A percentile compares a stretch with the other conserved stretches of the same genome.
phyloP scores from a whole-genome alignment of 2,329 filamentous ascomycete species.

The Scytalidium sp. region DNA sequence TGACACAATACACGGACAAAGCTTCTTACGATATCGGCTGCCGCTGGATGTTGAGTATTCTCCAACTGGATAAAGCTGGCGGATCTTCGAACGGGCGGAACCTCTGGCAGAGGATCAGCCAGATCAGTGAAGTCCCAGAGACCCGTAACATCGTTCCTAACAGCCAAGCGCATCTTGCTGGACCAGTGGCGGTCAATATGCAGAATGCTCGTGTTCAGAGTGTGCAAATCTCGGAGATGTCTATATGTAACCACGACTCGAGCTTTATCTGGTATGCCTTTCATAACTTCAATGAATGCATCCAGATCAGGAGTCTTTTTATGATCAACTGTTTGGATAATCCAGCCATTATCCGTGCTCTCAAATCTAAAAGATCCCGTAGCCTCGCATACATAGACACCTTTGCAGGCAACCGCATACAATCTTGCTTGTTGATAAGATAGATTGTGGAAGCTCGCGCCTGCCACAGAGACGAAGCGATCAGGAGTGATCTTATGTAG shows the following conservation, averaged over 20 bases:
- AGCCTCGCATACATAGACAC: conserved; percentile 93
- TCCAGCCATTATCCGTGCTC: conserved; percentile 85
- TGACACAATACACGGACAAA: conserved; percentile 92
- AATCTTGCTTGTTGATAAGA: conserved; percentile 98
- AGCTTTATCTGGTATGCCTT: conserved; percentile 75
- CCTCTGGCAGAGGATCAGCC: conserved; percentile 73
- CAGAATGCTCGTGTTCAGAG: conserved; percentile 87
- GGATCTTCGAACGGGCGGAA: conserved; percentile 68
- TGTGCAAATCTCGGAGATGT: conserved; percentile 91
- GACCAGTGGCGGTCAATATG: conserved; percentile 96
- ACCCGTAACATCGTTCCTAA: conserved; percentile 85
- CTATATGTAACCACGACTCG: conserved; percentile 94
- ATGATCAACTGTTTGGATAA: conserved; percentile 89
- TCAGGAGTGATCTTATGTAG: conserved; percentile 94
- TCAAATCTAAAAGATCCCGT: conserved; percentile 95
- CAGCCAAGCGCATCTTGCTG: conserved; percentile 87
- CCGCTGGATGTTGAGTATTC: conserved; percentile 81
- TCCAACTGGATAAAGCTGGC: conserved; percentile 92
- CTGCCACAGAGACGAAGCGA: conserved; percentile 90
- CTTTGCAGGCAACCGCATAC: conserved; percentile 87
- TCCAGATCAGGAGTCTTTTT: conserved; percentile 85
- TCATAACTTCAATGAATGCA: conserved; percentile 88
- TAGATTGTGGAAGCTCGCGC: conserved; percentile 90
- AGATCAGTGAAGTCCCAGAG: conserved; percentile 94
- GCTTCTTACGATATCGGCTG: conserved; percentile 90